Evolutionary conservation across 75 land plant species (phyloP), one percentile per base, ranked within the genome.

Genomic region (Cryptomeria japonica): DNA sequence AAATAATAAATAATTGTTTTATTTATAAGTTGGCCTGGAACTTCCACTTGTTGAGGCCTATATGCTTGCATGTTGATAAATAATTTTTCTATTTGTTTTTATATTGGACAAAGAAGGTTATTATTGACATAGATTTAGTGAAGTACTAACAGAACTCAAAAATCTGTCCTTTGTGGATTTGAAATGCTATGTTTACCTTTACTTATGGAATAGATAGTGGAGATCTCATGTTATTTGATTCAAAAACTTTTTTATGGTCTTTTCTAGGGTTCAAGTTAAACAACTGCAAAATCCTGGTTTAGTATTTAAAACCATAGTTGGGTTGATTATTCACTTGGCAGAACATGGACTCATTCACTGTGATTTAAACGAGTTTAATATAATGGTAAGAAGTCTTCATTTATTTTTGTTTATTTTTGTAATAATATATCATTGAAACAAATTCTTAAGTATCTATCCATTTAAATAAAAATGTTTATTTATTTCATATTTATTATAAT

Each of bases 281-380:
- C 88, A 98, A 85, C 92, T 98, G 87, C 93, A 91, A 56, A 95
- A 97, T 84, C 99, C 99, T 55, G 92, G 88, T 1, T 46, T 61
- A 9, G 96, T 94, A 80, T 98, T 98, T 89, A 94, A 96, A 37
- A 97, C 95, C 13, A 93, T 98, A 41, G 56, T 98, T 80, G 96
- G 95, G 58, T 90, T 97, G 79, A 93, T 98, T 91, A 93, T 95
- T 87, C 97, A 94, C 38, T 80, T 98, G 80, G 99, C 99, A 58
- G 95, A 97, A 86, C 99, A 97, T 91, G 99, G 99, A 32, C 95
- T 98, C 12, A 98, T 98, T 61, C 99, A 98, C 75, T 98, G 99
- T 91, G 99, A 98, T 85, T 97, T 98, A 79, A 98, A 98, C 87
- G 99, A 98, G 78, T 98, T 97, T 90, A 98, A 98, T 89, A 93